Base-by-base conservation (phyloP, 1,139 yeast species). In the Sugiyamaella xylanicola region DNA sequence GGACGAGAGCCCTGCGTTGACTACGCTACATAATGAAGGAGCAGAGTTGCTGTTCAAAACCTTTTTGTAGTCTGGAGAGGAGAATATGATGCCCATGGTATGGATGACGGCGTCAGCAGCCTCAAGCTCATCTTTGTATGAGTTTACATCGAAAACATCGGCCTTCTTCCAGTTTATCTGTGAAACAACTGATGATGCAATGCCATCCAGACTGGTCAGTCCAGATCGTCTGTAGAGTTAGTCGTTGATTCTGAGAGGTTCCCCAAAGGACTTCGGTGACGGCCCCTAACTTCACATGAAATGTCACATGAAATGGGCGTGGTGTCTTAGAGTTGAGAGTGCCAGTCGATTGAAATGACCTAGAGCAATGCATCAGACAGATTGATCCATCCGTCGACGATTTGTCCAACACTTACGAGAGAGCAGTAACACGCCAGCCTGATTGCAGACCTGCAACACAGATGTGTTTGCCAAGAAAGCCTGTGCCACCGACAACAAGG, bases 401-500 rank as follows among this genome's bases (percentile, higher is more conserved):
- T 16, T 7, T 5, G 21, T 4, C 11, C 13, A 16, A 3, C 25
- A 68, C 74, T 58, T 78, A 71, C 64, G 88, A 81, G 40, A 86
- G 72, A 0, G 95, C 80, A 0, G 83, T 78, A 1, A 88, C 93
- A 11, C 77, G 71, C 70, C 78, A 82, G 0, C 95, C 96, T 42
- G 81, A 72, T 25, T 71, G 73, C 2, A 86, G 72, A 0, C 89
- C 96, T 1, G 78, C 78, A 65, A 84, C 84, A 66, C 95, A 88
- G 15, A 91, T 83, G 57, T 87, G 80, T 57, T 80, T 80, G 19
- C 90, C 89, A 17, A 91, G 72, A 67, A 88, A 88, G 2, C 97
- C 97, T 58, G 83, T 84, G 0, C 97, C 97, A 17, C 97, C 97
- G 63, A 91, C 82, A 0, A 90, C 88, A 7, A 88, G 82, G 51